phyloP scores from a whole-genome alignment of 306 rosid species.

The Hippophae gyantsensis region DNA sequence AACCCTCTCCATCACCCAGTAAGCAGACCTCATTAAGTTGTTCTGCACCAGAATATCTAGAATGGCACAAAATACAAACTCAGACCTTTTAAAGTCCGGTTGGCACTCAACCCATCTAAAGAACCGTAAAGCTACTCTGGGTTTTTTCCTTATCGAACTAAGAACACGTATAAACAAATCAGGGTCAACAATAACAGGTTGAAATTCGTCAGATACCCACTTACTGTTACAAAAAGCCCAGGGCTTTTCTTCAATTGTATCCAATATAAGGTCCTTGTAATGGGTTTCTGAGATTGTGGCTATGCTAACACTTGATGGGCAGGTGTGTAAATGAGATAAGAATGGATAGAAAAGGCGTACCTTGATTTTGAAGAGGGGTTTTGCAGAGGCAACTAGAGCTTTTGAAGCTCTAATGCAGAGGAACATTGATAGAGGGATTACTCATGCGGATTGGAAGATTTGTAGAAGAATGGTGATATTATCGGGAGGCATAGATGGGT shows the following conservation, averaged over 20 bases:
- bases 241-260: constrained; percentile 32
- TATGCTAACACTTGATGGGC: constrained; percentile 11
- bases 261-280: constrained; percentile 34
- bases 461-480: neutral
- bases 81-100: constrained; percentile 35
- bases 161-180: constrained; percentile 45
- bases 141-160: constrained; percentile 29
- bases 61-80: constrained; percentile 32
- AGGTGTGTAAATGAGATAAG: constrained; percentile 23
- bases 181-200: constrained; percentile 44
- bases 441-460: constrained; percentile 12
- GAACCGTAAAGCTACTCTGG: constrained; percentile 49
- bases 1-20: constrained; percentile 49
- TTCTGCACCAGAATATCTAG: constrained; percentile 56
- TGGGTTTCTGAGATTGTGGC: constrained; percentile 15
- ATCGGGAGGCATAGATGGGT: neutral
- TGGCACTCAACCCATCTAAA: constrained; percentile 60
- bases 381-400: constrained; percentile 24
- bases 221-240: constrained; percentile 24
- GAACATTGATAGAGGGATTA: constrained; percentile 50
- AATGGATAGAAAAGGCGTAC: constrained; percentile 36
- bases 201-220: constrained; percentile 29
- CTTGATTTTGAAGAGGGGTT: constrained; percentile 28
- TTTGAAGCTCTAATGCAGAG: constrained; percentile 55
- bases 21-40: constrained; percentile 40